Evolutionary conservation across 1,284 basidiomycete species (phyloP).

Genomic region (Ustilago loliicola): DNA sequence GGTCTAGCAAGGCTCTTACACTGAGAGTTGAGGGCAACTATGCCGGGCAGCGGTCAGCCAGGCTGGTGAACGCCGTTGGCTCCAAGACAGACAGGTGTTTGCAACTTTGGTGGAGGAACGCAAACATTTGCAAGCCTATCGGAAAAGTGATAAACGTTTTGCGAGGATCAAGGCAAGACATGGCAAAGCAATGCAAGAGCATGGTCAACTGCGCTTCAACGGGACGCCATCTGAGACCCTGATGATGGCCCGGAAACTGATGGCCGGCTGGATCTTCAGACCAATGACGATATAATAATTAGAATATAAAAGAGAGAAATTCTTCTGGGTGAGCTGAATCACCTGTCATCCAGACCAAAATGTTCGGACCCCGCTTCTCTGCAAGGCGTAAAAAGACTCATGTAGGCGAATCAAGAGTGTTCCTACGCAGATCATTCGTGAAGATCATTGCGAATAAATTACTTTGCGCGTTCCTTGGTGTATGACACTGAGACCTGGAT

Average conservation of each 20-base stretch:
- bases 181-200: not conserved
- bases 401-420: not conserved
- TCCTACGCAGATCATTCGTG: conserved; percentile 4
- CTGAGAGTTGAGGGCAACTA: too few species aligned
- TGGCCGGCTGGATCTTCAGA: not conserved
- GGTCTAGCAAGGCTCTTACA: too few species aligned
- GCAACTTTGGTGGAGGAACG: not conserved
- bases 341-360: not conserved
- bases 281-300: not conserved
- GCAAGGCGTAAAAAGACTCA: not conserved
- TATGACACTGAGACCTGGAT: conserved; percentile 17
- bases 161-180: not conserved
- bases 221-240: conserved; percentile 14
- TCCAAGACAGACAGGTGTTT: too few species aligned
- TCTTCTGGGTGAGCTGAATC: too few species aligned
- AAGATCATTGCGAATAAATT: conserved; percentile 5
- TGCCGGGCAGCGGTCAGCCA: too few species aligned
- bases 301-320: not conserved
- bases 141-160: not conserved
- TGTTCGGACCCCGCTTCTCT: too few species aligned
- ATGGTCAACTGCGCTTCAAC: too few species aligned
- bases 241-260: not conserved
- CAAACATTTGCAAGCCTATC: not conserved
- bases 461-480: not conserved
- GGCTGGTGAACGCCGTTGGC: not conserved